phyloP scores from a whole-genome alignment of 2,329 filamentous ascomycete species.

The Verticillium dahliae region DNA sequence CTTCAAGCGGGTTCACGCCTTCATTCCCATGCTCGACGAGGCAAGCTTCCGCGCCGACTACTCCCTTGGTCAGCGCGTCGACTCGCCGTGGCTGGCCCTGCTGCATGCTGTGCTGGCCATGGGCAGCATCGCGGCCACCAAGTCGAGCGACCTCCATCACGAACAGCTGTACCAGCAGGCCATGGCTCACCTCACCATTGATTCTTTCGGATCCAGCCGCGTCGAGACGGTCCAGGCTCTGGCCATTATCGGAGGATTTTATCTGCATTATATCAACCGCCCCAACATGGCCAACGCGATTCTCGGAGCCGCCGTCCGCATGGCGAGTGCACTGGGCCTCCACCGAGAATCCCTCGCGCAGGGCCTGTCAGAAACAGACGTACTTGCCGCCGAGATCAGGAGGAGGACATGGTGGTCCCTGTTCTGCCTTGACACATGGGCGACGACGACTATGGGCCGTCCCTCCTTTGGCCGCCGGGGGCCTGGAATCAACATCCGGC shows the following conservation, averaged over 20 bases:
- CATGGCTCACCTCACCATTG: constrained; percentile 1
- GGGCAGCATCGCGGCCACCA: constrained; percentile 3
- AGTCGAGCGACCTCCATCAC: constrained; percentile 1
- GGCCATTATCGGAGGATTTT: constrained; percentile 20
- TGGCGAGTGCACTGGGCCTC: constrained; percentile 31
- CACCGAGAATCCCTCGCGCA: constrained; percentile 32
- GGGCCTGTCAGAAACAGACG: constrained; percentile 29
- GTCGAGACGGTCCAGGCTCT: constrained; percentile 5
- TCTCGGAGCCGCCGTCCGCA: constrained; percentile 30
- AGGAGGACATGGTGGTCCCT: constrained; percentile 69
- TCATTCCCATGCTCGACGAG: constrained; percentile 68
- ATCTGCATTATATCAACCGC: constrained; percentile 31
- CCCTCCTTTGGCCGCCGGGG: constrained; percentile 64
- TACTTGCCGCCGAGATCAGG: constrained; percentile 53
- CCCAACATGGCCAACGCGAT: constrained; percentile 34
- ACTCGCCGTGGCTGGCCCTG: constrained; percentile 2
- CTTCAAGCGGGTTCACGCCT: constrained; percentile 64
- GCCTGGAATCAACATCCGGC: constrained; percentile 57
- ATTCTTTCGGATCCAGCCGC: constrained; percentile 5
- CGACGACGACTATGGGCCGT: constrained; percentile 61
- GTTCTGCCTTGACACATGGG: constrained; percentile 70
- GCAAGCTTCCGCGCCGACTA: constrained; percentile 56
- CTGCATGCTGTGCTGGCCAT: constrained; percentile 4
- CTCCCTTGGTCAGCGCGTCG: constrained; percentile 23
- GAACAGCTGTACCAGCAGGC: constrained; percentile 3